Percentiles rank a stretch among this genome's conserved stretches.
Evolutionary conservation across 306 rosid genomes (phyloP).

Genomic region (Aeschynomene evenia): DNA sequence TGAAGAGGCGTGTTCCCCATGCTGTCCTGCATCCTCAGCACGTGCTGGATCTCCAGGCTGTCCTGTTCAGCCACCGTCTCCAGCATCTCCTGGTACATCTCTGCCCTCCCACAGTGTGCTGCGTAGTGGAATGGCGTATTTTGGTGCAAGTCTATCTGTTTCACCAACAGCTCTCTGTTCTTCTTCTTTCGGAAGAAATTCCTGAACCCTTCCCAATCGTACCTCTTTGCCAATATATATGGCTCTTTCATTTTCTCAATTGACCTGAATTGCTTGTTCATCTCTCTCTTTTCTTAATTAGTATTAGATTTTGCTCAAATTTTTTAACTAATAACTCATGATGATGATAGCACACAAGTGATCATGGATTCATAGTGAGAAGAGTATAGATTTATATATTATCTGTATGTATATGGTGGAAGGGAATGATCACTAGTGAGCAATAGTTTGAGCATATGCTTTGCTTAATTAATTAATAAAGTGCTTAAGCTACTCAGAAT

Average conservation of each 20-base stretch:
- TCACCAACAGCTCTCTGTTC: neutral
- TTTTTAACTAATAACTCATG: too few species aligned
- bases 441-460: too few species aligned
- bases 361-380: too few species aligned
- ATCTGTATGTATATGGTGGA: neutral
- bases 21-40: constrained; percentile 35
- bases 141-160: constrained; percentile 20
- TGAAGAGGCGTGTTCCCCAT: constrained; percentile 43
- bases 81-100: constrained; percentile 25
- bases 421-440: too few species aligned
- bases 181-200: neutral
- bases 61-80: neutral
- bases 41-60: neutral
- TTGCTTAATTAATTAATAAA: too few species aligned
- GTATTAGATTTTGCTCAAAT: too few species aligned
- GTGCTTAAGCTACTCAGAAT: neutral
- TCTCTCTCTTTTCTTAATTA: neutral
- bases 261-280: neutral
- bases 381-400: too few species aligned
- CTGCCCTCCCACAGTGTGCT: constrained; percentile 32
- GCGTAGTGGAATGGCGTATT: constrained; percentile 38
- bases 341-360: too few species aligned
- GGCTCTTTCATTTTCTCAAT: neutral
- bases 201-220: neutral
- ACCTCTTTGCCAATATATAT: neutral